Evolutionary conservation across 495 filamentous ascomycete species (phyloP).

Genomic region (Annulohypoxylon bovei): DNA sequence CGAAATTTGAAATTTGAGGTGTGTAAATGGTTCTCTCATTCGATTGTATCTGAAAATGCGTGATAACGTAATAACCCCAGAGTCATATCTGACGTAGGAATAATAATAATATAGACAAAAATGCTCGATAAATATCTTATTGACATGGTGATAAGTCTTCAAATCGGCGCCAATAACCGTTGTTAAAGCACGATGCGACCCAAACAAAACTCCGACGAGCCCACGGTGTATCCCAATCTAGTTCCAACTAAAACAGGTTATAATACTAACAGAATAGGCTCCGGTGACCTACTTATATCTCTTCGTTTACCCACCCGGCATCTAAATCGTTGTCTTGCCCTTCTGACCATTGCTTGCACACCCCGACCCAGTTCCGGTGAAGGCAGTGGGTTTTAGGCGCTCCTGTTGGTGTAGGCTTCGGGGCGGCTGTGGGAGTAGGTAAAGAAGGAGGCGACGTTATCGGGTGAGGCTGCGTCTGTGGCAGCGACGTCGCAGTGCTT

Average conservation of each 20-base stretch:
- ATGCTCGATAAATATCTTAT: conserved; percentile 14
- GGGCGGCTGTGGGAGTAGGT: conserved; percentile 38
- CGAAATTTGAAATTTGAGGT: background rate
- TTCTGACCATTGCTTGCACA: conserved; percentile 53
- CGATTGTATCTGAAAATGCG: conserved; percentile 17
- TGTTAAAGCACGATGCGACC: conserved; percentile 16
- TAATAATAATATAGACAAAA: background rate
- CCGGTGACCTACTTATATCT: conserved; percentile 36
- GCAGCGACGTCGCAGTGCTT: conserved; percentile 38
- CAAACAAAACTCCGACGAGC: conserved; percentile 22
- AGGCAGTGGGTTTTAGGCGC: conserved; percentile 47
- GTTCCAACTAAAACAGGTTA: conserved; percentile 29
- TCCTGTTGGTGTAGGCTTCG: conserved; percentile 30
- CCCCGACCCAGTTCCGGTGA: conserved; percentile 53
- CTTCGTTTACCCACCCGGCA: conserved; percentile 35
- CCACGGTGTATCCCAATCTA: conserved; percentile 38
- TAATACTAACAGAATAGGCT: conserved; percentile 3
- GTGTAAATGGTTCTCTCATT: conserved; percentile 18
- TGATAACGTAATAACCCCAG: background rate
- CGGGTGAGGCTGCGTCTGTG: conserved; percentile 42
- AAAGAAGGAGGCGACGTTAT: conserved; percentile 52
- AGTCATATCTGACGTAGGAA: background rate
- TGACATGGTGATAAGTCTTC: background rate
- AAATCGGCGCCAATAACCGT: conserved; percentile 6
- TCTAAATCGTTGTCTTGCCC: background rate